Percentiles rank a stretch among this genome's conserved stretches.
phyloP scores from a whole-genome alignment of 1,284 basidiomycete genomes.

The Pyrrhoderma noxium region DNA sequence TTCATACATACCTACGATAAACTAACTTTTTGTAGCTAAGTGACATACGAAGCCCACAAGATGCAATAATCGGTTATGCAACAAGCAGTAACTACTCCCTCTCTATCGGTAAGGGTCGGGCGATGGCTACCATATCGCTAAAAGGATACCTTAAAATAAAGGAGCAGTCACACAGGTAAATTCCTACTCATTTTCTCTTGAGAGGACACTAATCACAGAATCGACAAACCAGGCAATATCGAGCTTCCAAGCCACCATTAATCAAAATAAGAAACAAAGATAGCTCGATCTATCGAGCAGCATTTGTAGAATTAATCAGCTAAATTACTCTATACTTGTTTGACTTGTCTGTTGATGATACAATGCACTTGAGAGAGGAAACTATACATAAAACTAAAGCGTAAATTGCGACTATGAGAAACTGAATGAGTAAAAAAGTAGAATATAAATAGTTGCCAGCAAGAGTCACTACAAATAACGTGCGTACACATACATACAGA shows the following conservation, averaged over 20 bases:
- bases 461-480: too few relatives aligned
- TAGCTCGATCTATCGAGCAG: conserved; percentile 33
- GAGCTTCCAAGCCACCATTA: conserved; percentile 24
- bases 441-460: too few relatives aligned
- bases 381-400: too few relatives aligned
- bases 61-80: conserved; percentile 66
- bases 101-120: conserved; percentile 65
- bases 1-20: too few relatives aligned
- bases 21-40: conserved; percentile 35
- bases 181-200: too few relatives aligned
- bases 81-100: conserved; percentile 78
- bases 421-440: not conserved
- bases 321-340: too few relatives aligned
- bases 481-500: too few relatives aligned
- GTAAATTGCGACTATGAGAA: conserved; percentile 5
- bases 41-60: conserved; percentile 12
- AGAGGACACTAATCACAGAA: too few relatives aligned
- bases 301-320: conserved; percentile 20
- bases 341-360: too few relatives aligned
- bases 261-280: conserved; percentile 39
- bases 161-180: conserved; percentile 44
- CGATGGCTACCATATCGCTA: conserved; percentile 64
- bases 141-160: conserved; percentile 43
- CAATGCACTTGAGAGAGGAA: too few relatives aligned
- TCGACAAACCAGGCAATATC: too few relatives aligned